phyloP scores from a whole-genome alignment of 768 basidiomycete genomes.

The Trametes coccinea region DNA sequence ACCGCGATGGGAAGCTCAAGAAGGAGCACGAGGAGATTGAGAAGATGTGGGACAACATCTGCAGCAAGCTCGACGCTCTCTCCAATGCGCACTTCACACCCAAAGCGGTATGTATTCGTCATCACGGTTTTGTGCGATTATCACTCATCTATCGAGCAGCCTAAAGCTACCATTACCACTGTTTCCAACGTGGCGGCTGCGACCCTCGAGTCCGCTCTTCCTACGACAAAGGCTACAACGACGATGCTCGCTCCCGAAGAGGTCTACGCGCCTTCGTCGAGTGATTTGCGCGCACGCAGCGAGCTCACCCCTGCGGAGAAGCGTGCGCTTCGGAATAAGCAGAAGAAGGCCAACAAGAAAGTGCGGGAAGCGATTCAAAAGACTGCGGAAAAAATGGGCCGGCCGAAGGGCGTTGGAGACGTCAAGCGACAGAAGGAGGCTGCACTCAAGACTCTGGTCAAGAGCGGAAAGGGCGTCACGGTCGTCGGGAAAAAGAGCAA shows the following conservation, averaged over 20 bases:
- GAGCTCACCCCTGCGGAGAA: conserved; percentile 90
- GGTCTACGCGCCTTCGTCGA: conserved; percentile 62
- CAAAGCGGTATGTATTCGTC: conserved; percentile 66
- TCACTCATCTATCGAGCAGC: conserved; percentile 47
- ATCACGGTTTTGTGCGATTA: not conserved
- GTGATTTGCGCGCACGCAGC: conserved; percentile 60
- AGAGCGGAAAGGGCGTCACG: conserved; percentile 82
- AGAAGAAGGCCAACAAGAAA: conserved; percentile 70
- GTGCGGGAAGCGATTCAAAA: conserved; percentile 65
- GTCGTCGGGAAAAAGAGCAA: conserved; percentile 74
- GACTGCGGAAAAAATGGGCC: conserved; percentile 64
- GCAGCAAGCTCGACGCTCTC: conserved; percentile 86
- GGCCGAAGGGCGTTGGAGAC: conserved; percentile 48
- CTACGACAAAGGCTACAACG: conserved; percentile 71
- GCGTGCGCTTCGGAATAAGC: conserved; percentile 62
- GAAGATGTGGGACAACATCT: conserved; percentile 80
- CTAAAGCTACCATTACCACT: conserved; percentile 84
- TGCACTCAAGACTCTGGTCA: conserved; percentile 80
- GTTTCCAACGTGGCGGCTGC: conserved; percentile 81
- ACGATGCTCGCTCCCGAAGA: conserved; percentile 95
- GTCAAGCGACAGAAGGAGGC: conserved; percentile 83
- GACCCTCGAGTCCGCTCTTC: conserved; percentile 87
- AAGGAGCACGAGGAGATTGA: conserved; percentile 91
- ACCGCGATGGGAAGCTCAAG: conserved; percentile 83
- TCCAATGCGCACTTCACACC: conserved; percentile 96